Conservation (phyloP, 768 basidiomycete genomes). For the Amanita pseudoporphyria region DNA sequence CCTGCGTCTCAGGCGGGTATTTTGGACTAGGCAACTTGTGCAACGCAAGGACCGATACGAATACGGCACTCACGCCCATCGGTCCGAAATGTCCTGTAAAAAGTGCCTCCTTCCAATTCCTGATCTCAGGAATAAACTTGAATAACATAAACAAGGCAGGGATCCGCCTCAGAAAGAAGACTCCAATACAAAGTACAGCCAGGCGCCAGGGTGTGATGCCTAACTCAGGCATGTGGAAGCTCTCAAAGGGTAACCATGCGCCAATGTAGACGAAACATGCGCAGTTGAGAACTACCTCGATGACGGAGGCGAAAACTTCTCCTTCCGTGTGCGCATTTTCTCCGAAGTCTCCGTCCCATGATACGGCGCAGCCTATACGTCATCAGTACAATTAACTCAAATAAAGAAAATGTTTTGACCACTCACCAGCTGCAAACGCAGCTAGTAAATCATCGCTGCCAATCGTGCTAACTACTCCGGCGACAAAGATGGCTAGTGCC, state of each 20-base stretch:
- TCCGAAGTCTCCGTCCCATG: conserved; percentile 78
- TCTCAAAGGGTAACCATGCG: conserved; percentile 70
- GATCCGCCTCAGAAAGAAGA: conserved; percentile 72
- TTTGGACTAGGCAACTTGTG: conserved; percentile 48
- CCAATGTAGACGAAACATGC: conserved; percentile 80
- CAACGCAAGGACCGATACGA: conserved; percentile 70
- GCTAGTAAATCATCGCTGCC: conserved; percentile 87
- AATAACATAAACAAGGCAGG: conserved; percentile 73
- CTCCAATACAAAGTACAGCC: conserved; percentile 50
- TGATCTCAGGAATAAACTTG: conserved; percentile 80
- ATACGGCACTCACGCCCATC: conserved; percentile 92
- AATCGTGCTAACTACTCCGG: conserved; percentile 68
- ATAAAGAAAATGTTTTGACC: neutral
- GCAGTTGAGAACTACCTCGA: conserved; percentile 81
- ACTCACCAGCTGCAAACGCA: conserved; percentile 70
- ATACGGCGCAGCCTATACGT: conserved; percentile 66
- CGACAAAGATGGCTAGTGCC: conserved; percentile 61
- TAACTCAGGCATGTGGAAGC: conserved; percentile 45
- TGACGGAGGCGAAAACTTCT: conserved; percentile 81
- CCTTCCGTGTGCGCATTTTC: conserved; percentile 65
- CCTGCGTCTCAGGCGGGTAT: conserved; percentile 53
- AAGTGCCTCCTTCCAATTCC: conserved; percentile 74
- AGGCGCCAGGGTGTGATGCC: conserved; percentile 67
- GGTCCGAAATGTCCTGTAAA: conserved; percentile 91
- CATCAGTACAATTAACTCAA: neutral